Evolutionary conservation across 345 rosid species (phyloP).

Genomic region (Raphanus sativus): DNA sequence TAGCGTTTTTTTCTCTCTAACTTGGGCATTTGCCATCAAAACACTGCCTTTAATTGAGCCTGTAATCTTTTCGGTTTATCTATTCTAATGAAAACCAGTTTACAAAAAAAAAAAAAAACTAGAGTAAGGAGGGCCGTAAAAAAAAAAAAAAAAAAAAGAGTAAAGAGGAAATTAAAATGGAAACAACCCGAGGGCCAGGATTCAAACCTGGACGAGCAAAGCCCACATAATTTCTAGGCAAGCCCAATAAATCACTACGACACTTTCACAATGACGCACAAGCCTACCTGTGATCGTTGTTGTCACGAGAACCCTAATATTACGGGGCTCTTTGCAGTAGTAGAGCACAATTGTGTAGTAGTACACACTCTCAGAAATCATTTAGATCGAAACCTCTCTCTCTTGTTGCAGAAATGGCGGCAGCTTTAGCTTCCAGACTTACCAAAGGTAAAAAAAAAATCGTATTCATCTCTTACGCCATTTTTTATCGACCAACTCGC

Average conservation of each 20-base stretch:
- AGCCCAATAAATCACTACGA: conserved; percentile 66
- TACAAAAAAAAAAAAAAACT: too few species aligned
- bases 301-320: conserved; percentile 1
- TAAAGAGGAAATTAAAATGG: not conserved
- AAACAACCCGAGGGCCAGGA: conserved; percentile 44
- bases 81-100: too few species aligned
- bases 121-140: too few species aligned
- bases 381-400: conserved; percentile 1
- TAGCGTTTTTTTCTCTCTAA: too few species aligned
- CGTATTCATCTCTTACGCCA: not conserved
- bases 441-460: conserved; percentile 2
- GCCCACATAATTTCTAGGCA: conserved; percentile 97
- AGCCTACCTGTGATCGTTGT: not conserved
- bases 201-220: conserved; percentile 90
- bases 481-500: not conserved
- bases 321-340: not conserved
- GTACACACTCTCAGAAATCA: not conserved
- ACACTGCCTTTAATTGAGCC: too few species aligned
- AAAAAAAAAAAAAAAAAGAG: too few species aligned
- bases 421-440: conserved; percentile 33
- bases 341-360: not conserved
- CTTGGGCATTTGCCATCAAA: too few species aligned
- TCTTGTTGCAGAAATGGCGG: conserved; percentile 31
- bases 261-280: conserved; percentile 10
- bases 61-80: too few species aligned